Conservation (phyloP, 2,329 filamentous ascomycete species). For the Colletotrichum plurivorum region DNA sequence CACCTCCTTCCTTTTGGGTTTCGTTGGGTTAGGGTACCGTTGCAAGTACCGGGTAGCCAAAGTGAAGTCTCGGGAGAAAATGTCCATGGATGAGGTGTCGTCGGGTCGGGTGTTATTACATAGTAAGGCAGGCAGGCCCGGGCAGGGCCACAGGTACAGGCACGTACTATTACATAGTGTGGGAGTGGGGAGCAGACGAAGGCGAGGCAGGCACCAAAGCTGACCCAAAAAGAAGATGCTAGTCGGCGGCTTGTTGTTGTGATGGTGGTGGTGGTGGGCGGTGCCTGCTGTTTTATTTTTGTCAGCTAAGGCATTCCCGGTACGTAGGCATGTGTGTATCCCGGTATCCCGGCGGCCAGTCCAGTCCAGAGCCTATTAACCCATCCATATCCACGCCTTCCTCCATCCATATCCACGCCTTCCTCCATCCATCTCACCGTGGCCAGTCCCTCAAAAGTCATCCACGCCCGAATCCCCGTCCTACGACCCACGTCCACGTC, state of each 20-base stretch:
- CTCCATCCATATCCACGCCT: background rate
- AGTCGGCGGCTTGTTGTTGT: background rate
- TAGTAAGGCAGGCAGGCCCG: background rate
- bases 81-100: too few species aligned
- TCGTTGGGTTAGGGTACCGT: constrained; percentile 6
- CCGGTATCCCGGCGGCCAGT: constrained; percentile 1
- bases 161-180: too few species aligned
- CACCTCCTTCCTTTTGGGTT: constrained; percentile 10
- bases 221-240: constrained; percentile 18
- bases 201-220: constrained; percentile 27
- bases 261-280: constrained; percentile 10
- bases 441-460: background rate
- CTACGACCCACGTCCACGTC: constrained; percentile 5
- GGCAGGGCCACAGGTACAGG: too few species aligned
- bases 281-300: constrained; percentile 35
- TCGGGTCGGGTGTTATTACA: background rate
- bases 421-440: background rate
- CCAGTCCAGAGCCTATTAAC: constrained; percentile 2
- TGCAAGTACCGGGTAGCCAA: too few species aligned
- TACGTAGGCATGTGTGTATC: background rate
- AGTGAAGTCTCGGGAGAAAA: too few species aligned
- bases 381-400: background rate
- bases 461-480: constrained; percentile 11
- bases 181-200: background rate
- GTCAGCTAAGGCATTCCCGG: constrained; percentile 31